Conservation (phyloP, 2,329 filamentous ascomycete species). For the Aspergillus felis region DNA sequence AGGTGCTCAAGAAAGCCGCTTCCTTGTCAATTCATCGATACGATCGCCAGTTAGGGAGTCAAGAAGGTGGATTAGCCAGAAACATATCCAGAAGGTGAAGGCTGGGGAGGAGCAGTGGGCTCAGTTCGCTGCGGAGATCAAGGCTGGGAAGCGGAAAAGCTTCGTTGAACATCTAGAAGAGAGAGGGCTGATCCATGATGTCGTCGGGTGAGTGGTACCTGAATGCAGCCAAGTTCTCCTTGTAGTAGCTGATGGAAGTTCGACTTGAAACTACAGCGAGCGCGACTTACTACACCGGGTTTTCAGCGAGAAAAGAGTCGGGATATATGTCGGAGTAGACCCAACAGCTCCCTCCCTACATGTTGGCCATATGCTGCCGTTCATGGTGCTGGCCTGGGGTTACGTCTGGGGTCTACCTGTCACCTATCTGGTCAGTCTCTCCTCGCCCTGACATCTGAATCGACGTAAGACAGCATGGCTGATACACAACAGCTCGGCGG, state of each 20-base stretch:
- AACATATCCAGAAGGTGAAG: slow-evolving; percentile 33
- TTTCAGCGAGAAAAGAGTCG: slow-evolving; percentile 44
- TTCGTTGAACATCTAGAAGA: slow-evolving; percentile 45
- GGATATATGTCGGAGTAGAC: slow-evolving; percentile 47
- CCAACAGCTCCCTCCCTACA: slow-evolving; percentile 49
- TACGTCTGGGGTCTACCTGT: slow-evolving; percentile 47
- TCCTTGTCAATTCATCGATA: slow-evolving; percentile 4
- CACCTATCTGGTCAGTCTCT: slow-evolving; percentile 41
- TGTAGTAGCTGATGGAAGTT: slow-evolving; percentile 7
- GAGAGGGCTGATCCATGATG: slow-evolving; percentile 43
- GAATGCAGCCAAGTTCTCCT: neutral
- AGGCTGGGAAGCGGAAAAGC: slow-evolving; percentile 40
- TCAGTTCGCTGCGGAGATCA: slow-evolving; percentile 39
- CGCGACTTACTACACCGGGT: slow-evolving; percentile 41
- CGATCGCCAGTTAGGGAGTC: slow-evolving; percentile 11
- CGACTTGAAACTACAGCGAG: slow-evolving; percentile 25
- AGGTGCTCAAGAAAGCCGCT: slow-evolving; percentile 11
- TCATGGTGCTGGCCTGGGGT: slow-evolving; percentile 49
- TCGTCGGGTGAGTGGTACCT: slow-evolving; percentile 40
- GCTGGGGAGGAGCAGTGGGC: slow-evolving; percentile 42
- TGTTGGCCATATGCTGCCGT: slow-evolving; percentile 49
- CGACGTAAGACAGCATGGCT: slow-evolving; percentile 5
- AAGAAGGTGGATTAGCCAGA: slow-evolving; percentile 36
- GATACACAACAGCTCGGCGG: slow-evolving; percentile 41
- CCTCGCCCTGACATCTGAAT: neutral